Conservation (phyloP, 192 early-diverging fungal species). For the Geosiphon pyriformis region DNA sequence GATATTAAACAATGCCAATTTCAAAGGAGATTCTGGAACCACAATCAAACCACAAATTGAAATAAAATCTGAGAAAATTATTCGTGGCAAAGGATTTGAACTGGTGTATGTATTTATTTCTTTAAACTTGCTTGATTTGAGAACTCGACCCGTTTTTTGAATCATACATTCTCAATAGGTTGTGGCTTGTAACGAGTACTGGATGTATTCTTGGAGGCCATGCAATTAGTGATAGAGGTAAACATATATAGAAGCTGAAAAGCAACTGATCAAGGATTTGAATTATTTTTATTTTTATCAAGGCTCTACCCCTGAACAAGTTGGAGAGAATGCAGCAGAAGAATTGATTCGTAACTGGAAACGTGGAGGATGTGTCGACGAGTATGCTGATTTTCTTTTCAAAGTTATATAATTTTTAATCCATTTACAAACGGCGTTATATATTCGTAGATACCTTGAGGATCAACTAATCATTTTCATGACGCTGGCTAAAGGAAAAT, state of each 20-base stretch:
- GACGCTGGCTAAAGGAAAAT: conserved; percentile 37
- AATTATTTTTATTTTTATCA: background rate
- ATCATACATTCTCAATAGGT: conserved; percentile 1
- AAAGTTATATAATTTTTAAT: background rate
- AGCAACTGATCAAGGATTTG: background rate
- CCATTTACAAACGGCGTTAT: background rate
- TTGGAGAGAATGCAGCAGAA: conserved; percentile 23
- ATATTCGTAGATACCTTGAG: conserved; percentile 24
- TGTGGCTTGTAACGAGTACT: conserved; percentile 31
- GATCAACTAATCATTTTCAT: conserved; percentile 44
- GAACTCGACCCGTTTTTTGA: too few species aligned
- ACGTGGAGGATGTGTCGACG: conserved; percentile 37
- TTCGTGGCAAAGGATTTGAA: background rate
- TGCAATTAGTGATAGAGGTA: conserved; percentile 16
- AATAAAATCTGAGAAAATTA: conserved; percentile 9
- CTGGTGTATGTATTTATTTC: conserved; percentile 9
- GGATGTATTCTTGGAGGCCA: conserved; percentile 35
- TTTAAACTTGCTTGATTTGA: too few species aligned
- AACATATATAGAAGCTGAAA: too few species aligned
- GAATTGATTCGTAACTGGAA: conserved; percentile 25
- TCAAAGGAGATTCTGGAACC: too few species aligned
- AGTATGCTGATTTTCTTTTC: conserved; percentile 14
- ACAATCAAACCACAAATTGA: conserved; percentile 13
- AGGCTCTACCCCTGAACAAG: conserved; percentile 17
- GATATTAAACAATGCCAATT: background rate